Percentiles rank a stretch among this genome's conserved stretches.
Conservation (phyloP, 495 filamentous ascomycete species). For the Barbatosphaeria neglecta region DNA sequence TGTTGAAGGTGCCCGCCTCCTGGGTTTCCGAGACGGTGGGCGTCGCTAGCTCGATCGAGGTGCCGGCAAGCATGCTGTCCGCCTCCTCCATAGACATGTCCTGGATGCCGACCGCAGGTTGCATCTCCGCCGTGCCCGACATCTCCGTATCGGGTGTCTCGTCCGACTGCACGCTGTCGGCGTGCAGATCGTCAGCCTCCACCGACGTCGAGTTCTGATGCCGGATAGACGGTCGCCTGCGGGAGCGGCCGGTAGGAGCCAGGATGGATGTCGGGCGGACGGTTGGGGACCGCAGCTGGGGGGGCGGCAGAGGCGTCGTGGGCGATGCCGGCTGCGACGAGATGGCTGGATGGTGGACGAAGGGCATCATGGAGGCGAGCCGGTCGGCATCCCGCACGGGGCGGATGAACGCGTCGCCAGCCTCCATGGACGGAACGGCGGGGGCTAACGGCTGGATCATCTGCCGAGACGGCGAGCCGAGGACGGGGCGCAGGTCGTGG, state of each 20-base stretch:
- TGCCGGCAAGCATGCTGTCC: constrained; percentile 64
- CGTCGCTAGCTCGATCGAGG: constrained; percentile 61
- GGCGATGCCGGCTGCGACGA: constrained; percentile 88
- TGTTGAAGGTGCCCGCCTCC: constrained; percentile 86
- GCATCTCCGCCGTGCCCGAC: constrained; percentile 67
- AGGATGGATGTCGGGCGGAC: constrained; percentile 40
- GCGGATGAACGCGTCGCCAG: constrained; percentile 61
- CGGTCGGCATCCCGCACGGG: constrained; percentile 80
- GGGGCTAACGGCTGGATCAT: constrained; percentile 56
- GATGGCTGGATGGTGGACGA: constrained; percentile 55
- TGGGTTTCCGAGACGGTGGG: constrained; percentile 72
- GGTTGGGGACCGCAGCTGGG: constrained; percentile 37
- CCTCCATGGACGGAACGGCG: constrained; percentile 61
- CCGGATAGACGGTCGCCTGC: constrained; percentile 64
- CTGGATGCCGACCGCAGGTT: constrained; percentile 66
- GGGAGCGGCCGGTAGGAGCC: constrained; percentile 27
- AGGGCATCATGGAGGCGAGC: constrained; percentile 72
- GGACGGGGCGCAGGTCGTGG: constrained; percentile 47
- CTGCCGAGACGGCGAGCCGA: constrained; percentile 40
- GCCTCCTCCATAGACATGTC: constrained; percentile 66
- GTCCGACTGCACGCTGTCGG: constrained; percentile 64
- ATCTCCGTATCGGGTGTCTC: constrained; percentile 51
- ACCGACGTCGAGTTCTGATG: constrained; percentile 81
- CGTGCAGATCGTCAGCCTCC: constrained; percentile 75
- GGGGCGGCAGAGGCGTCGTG: constrained; percentile 71